Percentiles rank a stretch among this genome's conserved stretches.
phyloP scores from a whole-genome alignment of 768 basidiomycete species.

The Boletus edulis region DNA sequence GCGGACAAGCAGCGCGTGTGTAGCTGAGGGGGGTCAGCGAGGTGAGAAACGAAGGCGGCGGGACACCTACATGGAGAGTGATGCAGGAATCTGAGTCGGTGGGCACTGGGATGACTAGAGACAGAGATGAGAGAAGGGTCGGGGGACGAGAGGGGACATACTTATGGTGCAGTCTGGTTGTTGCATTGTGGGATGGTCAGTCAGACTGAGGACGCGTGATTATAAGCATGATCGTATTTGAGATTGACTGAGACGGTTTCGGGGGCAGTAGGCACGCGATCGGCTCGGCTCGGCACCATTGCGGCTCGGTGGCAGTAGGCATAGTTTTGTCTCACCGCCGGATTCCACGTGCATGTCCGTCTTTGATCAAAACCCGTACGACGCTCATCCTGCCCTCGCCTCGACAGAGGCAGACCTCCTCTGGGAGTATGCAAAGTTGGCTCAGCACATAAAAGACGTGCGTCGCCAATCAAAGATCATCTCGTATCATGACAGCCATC shows the following conservation, averaged over 20 bases:
- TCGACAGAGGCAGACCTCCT: constrained; percentile 74
- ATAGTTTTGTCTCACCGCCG: neutral
- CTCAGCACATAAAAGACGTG: constrained; percentile 77
- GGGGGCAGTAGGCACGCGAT: constrained; percentile 1
- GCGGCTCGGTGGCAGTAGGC: constrained; percentile 1
- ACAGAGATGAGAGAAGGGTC: neutral
- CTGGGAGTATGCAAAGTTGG: constrained; percentile 91
- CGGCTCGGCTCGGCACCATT: neutral
- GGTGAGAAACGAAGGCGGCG: neutral
- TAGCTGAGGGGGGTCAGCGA: constrained; percentile 42
- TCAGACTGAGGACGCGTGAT: neutral
- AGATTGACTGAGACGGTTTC: neutral
- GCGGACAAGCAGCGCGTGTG: constrained; percentile 83
- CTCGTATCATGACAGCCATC: neutral
- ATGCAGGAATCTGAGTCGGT: constrained; percentile 44
- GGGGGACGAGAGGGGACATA: constrained; percentile 29
- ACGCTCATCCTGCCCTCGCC: constrained; percentile 63
- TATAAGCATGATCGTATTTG: neutral
- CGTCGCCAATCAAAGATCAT: neutral
- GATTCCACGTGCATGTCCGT: neutral
- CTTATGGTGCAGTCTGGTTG: constrained; percentile 71
- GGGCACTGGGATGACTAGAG: constrained; percentile 46
- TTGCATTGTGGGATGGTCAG: too few relatives aligned
- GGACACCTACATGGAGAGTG: constrained; percentile 53
- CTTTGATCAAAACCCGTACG: constrained; percentile 68